Evolutionary conservation across 139 green algal species (phyloP), one percentile per base, ranked within the genome.

Genomic region (Tetradesmus lagerheimii): DNA sequence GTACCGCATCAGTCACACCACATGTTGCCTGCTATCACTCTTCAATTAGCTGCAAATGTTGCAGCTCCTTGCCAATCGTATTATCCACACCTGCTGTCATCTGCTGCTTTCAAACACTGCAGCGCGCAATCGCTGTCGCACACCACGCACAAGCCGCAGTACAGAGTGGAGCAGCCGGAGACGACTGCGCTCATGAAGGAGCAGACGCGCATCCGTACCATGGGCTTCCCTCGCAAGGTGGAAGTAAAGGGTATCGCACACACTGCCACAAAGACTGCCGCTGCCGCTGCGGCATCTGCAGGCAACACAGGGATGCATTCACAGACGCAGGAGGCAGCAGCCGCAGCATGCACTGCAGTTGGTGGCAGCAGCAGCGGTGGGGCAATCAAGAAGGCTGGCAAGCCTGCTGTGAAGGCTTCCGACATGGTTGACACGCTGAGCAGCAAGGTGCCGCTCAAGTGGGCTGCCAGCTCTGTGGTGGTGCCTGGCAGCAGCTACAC

Each of bases 381-480:
- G 15, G 29, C 29, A 29, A 29, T 16, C 31, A 43, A 80, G 35
- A 75, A 74, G 29, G 45, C 15, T 18, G 39, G n/a, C n/a, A 86
- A 86, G 34, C 29, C 41, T 25, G 43, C 80, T 27, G 57, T 71
- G 57, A 83, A 76, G 43, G 85, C 86, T 12, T 57, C 34, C 1
- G 74, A 85, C n/a, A 41, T 85, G 74, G 62, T 90, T 45, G 86
- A 90, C 18, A 90, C 86, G 23, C 50, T 85, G 31, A 50, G 39
- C 75, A 85, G 74, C 75, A 84, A 90, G 34, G 75, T 83, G 71
- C 86, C 86, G 38, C 75, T 90, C 9, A 90, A 90, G 86, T 90
- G 86, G 86, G 74, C 86, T 3, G 75, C 71, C 3, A 57, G 34
- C 53, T 41, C 47, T 35, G 31, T 90, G 37, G 34, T n/a, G 25